These are phyloP conservation scores for Cladochytrium replicatum DNA, from an alignment of 192 early-diverging fungal genomes.

Conservation along the genomic window DNA sequence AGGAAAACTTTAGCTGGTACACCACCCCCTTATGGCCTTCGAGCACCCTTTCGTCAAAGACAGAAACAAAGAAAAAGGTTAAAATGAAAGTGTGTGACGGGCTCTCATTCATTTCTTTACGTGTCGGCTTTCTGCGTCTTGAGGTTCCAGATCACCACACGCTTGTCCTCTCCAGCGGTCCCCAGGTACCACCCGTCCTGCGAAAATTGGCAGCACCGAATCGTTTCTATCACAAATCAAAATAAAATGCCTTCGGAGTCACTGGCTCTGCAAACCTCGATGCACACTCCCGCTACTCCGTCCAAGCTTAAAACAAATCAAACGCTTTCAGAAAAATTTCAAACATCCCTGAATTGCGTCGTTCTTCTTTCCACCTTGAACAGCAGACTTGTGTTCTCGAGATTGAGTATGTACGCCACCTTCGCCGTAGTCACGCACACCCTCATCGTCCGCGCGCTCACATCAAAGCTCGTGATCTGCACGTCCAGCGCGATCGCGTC, in stretches of 20 bases:
- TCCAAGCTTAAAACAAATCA: conserved; percentile 26
- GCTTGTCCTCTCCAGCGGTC: conserved; percentile 31
- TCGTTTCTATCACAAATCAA: conserved; percentile 17
- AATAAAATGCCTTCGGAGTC: background rate
- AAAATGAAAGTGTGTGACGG: background rate
- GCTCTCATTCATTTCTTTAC: no score
- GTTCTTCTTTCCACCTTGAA: no score
- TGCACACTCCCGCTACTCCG: conserved; percentile 34
- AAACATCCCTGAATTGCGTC: background rate
- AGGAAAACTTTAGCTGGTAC: conserved; percentile 37
- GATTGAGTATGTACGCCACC: conserved; percentile 25
- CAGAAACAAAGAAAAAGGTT: background rate
- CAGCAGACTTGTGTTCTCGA: conserved; percentile 20
- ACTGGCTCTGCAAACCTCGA: conserved; percentile 13
- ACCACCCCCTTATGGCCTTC: conserved; percentile 37
- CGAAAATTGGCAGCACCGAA: conserved; percentile 30
- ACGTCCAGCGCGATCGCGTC: conserved; percentile 38
- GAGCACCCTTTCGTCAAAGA: conserved; percentile 22
- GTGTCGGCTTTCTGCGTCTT: conserved; percentile 24
- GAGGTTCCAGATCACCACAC: conserved; percentile 44
- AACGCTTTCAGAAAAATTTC: background rate
- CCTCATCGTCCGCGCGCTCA: conserved; percentile 15
- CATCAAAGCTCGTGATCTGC: conserved; percentile 31
- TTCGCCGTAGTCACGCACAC: conserved; percentile 30
- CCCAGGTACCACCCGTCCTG: conserved; percentile 17